Evolutionary conservation across 257 asterid genomes (phyloP), one percentile per base, ranked within the genome.

Genomic region (Eucommia ulmoides): DNA sequence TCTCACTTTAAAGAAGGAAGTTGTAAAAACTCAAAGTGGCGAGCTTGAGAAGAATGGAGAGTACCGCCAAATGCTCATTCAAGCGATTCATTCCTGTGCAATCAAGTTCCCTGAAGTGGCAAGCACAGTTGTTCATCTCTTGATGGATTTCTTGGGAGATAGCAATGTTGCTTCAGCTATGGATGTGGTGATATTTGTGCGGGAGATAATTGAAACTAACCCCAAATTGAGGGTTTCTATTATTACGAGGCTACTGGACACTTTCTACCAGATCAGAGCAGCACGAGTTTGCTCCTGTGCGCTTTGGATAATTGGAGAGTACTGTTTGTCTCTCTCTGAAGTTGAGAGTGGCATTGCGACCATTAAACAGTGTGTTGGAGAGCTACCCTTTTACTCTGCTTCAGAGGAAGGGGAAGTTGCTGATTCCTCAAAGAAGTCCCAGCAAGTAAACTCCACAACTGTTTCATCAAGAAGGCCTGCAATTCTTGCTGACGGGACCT

Each of bases 71-170:
- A 78, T 88, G 91, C 94, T 88, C 69, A 88, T 88, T 65, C 94
- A 88, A 79, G 93, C 97, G 41, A 88, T 88, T 53, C 97, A 88
- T 81, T 78, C 85, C 12, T 88, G 97, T 69, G 97, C 97, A 2
- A 76, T 88, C 53, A 88, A 83, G 68, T 88, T 88, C 76, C 94
- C 97, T 19, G 97, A 83, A 63, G 97, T 88, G 19, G 97, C 97
- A 53, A 88, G 92, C 72, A 88, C 97, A 2, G 97, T 88, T 56
- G 97, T 88, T 46, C 97, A 88, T 61, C 62, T 88, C 53, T 70
- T 88, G 79, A 88, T 88, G 97, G 97, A 88, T 73, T 88, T 88
- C 83, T 67, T 88, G 80, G 97, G 97, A 54, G 97, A 88, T 71
- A 88, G 65, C 82, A 88, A 83, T 56, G 80, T 83, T 9, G 93